A percentile compares a stretch with the other conserved stretches of the same genome.
Evolutionary conservation across 495 filamentous ascomycete genomes (phyloP).

Genomic region (Bacidia gigantensis): DNA sequence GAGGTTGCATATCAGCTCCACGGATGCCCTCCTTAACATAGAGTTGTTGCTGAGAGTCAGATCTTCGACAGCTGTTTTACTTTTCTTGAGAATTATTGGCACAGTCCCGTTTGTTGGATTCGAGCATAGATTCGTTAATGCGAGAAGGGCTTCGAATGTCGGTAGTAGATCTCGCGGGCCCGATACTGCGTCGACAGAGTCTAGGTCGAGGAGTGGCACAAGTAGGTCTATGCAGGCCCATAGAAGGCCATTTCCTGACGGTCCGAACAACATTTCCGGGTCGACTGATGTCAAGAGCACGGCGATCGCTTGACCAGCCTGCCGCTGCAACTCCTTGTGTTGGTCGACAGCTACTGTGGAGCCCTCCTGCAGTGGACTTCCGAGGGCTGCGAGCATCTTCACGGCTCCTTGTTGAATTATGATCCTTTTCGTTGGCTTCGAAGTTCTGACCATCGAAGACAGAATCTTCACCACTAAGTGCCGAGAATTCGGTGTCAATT

Average conservation of each 20-base stretch:
- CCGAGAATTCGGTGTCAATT: conserved; percentile 48
- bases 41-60: conserved; percentile 62
- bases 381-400: conserved; percentile 62
- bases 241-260: conserved; percentile 55
- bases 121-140: conserved; percentile 85
- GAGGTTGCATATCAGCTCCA: conserved; percentile 86
- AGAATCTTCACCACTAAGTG: conserved; percentile 61
- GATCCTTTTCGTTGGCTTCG: conserved; percentile 47
- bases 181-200: conserved; percentile 20
- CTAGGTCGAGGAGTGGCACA: conserved; percentile 46
- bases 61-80: conserved; percentile 65
- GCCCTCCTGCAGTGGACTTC: no score
- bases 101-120: conserved; percentile 54
- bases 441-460: conserved; percentile 46
- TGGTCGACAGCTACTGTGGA: conserved; percentile 22
- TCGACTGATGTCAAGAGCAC: conserved; percentile 83
- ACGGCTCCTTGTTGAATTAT: conserved; percentile 86
- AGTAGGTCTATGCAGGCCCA: conserved; percentile 70
- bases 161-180: conserved; percentile 72
- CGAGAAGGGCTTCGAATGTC: conserved; percentile 77
- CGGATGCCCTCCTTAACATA: conserved; percentile 67
- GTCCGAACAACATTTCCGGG: conserved; percentile 70
- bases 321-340: conserved; percentile 37
- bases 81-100: conserved; percentile 53
- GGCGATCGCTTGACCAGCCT: conserved; percentile 75